These are phyloP conservation scores for Sugiyamaella qingdaonensis DNA, from an alignment of 805 yeast genomes.

Conservation along the genomic window DNA sequence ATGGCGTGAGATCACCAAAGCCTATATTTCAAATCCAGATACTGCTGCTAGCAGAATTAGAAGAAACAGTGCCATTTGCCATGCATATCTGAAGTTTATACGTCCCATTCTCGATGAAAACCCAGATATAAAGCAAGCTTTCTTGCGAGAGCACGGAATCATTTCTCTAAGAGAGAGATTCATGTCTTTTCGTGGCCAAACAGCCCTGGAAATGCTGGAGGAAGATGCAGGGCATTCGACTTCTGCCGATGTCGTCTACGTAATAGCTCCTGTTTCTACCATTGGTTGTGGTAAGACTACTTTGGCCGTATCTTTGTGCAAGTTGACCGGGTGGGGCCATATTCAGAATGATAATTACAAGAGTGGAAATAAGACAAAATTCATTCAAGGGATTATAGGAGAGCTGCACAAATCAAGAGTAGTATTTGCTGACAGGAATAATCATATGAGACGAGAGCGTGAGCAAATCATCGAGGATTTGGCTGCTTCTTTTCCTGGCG, in stretches of 20 bases:
- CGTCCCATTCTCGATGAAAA: conserved; percentile 49
- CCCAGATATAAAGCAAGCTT: conserved; percentile 45
- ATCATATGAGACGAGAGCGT: conserved; percentile 70
- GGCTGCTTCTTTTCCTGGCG: conserved; percentile 42
- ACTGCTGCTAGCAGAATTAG: conserved; percentile 13
- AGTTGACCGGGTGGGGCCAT: conserved; percentile 65
- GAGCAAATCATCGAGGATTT: conserved; percentile 54
- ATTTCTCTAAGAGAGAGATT: conserved; percentile 68
- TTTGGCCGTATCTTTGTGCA: conserved; percentile 53
- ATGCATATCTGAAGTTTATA: conserved; percentile 64
- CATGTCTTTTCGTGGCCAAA: conserved; percentile 47
- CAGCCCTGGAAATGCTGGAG: conserved; percentile 47
- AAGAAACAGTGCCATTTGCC: conserved; percentile 29
- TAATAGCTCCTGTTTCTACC: conserved; percentile 79
- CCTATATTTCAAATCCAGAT: conserved; percentile 34
- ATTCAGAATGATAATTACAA: conserved; percentile 70
- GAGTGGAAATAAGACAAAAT: conserved; percentile 14
- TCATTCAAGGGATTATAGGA: conserved; percentile 26
- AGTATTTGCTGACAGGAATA: conserved; percentile 79
- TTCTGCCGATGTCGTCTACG: conserved; percentile 33
- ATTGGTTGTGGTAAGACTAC: conserved; percentile 96
- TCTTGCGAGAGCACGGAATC: conserved; percentile 60
- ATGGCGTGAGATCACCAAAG: conserved; percentile 81
- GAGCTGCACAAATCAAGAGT: conserved; percentile 40
- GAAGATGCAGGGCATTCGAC: conserved; percentile 23